Evolutionary conservation across 805 yeast genomes (phyloP).

Genomic region (Martiniozyma abietophila): DNA sequence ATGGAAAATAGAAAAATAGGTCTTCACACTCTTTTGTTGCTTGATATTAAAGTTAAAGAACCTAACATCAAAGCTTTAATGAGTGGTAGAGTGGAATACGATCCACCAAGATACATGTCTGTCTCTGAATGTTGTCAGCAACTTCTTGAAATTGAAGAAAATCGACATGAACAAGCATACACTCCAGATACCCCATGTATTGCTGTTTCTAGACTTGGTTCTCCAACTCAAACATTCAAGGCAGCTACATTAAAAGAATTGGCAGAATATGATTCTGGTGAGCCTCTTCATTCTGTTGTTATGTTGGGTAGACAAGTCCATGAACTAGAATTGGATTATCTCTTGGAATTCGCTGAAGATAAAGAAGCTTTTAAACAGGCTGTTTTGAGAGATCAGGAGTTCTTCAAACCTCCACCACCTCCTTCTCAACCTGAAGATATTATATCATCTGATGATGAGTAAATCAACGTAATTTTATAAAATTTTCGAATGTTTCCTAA

Average conservation of each 20-base stretch:
- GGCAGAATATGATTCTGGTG: conserved; percentile 82
- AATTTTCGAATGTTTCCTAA: too few relatives aligned
- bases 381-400: conserved; percentile 53
- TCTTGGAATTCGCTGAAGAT: conserved; percentile 67
- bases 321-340: conserved; percentile 81
- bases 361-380: conserved; percentile 38
- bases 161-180: conserved; percentile 67
- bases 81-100: conserved; percentile 83
- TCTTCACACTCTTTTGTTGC: conserved; percentile 75
- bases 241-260: conserved; percentile 78
- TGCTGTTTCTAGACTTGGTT: conserved; percentile 85
- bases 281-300: conserved; percentile 85
- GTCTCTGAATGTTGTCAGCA: conserved; percentile 86
- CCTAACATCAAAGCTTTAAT: conserved; percentile 93
- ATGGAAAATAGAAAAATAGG: conserved; percentile 87
- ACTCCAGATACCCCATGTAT: conserved; percentile 86
- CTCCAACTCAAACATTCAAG: conserved; percentile 72
- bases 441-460: conserved; percentile 13
- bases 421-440: conserved; percentile 11
- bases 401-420: conserved; percentile 36
- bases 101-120: conserved; percentile 95
- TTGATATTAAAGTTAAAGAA: conserved; percentile 94
- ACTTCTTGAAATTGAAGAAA: conserved; percentile 78
- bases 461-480: too few relatives aligned
- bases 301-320: conserved; percentile 91